Evolutionary conservation across 148 eudicot species (phyloP).

Genomic region (Spergularia bocconei): DNA sequence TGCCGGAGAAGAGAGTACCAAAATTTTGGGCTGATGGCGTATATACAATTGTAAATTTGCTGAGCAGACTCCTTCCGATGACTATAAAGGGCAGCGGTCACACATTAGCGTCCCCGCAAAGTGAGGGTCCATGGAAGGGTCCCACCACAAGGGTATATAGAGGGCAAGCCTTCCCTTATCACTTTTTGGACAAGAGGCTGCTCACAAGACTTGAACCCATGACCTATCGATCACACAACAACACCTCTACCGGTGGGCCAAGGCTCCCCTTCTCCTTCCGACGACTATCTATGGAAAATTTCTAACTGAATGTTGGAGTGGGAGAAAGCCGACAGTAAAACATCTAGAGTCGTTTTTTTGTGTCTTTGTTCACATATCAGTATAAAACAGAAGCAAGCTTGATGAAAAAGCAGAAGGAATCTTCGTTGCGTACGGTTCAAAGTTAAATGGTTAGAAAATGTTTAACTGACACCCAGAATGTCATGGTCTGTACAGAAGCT

Average conservation of each 20-base stretch:
- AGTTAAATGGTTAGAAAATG: conserved; percentile 13
- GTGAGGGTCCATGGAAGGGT: too few relatives aligned
- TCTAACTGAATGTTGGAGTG: conserved; percentile 16
- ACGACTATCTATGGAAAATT: not conserved
- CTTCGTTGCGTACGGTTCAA: not conserved
- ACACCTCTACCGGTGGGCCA: too few relatives aligned
- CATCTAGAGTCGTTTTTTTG: conserved; percentile 6
- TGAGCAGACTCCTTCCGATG: not conserved
- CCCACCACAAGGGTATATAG: too few relatives aligned
- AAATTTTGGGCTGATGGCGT: conserved; percentile 25
- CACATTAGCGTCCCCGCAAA: too few relatives aligned
- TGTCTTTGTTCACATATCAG: not conserved
- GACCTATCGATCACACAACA: too few relatives aligned
- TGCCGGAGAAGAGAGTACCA: conserved; percentile 1
- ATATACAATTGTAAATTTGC: conserved; percentile 1
- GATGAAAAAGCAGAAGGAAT: conserved; percentile 15
- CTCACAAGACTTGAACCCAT: too few relatives aligned
- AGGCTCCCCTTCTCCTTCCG: not conserved
- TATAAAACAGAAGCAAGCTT: conserved; percentile 8
- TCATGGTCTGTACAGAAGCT: not conserved
- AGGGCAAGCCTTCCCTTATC: too few relatives aligned
- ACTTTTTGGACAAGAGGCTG: too few relatives aligned
- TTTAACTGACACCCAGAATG: not conserved
- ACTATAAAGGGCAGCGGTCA: too few relatives aligned
- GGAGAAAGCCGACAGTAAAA: not conserved